Conservation (phyloP, 2,329 filamentous ascomycete species). For the Leptodontidium sp. region DNA sequence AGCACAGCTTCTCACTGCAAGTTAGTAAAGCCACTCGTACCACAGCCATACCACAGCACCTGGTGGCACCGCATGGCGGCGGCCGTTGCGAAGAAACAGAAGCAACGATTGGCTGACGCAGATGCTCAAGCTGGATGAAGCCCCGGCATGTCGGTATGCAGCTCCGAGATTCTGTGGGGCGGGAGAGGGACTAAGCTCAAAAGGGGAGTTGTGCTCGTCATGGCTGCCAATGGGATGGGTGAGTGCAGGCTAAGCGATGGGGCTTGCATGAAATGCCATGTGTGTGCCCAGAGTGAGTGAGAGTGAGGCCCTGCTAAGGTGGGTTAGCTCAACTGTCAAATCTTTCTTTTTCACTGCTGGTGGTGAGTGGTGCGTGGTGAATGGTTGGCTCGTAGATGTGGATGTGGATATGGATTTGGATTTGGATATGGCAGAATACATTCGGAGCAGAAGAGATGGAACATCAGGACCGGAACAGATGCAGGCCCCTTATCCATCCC, state of each 20-base stretch:
- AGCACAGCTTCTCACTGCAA: not conserved
- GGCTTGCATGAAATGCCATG: slow-evolving; percentile 14
- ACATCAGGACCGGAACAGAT: too few species aligned
- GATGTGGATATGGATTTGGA: too few species aligned
- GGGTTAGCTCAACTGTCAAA: slow-evolving; percentile 19
- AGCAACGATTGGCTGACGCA: not conserved
- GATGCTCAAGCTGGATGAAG: not conserved
- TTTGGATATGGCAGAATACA: too few species aligned
- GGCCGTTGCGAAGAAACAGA: not conserved
- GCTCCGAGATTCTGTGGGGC: slow-evolving; percentile 11
- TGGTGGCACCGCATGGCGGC: too few species aligned
- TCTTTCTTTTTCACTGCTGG: not conserved
- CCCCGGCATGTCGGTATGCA: slow-evolving; percentile 21
- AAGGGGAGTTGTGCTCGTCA: slow-evolving; percentile 16
- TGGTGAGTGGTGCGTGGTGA: not conserved
- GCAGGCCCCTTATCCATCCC: too few species aligned
- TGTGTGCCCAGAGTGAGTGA: not conserved
- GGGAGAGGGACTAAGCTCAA: not conserved
- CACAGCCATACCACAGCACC: too few species aligned
- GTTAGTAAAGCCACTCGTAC: not conserved
- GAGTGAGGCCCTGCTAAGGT: too few species aligned
- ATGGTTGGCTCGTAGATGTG: too few species aligned
- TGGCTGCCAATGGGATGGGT: not conserved
- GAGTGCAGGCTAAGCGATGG: not conserved
- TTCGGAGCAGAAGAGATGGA: too few species aligned